phyloP scores from a whole-genome alignment of 371 early-diverging fungal genomes.

The Mortierella sp. region DNA sequence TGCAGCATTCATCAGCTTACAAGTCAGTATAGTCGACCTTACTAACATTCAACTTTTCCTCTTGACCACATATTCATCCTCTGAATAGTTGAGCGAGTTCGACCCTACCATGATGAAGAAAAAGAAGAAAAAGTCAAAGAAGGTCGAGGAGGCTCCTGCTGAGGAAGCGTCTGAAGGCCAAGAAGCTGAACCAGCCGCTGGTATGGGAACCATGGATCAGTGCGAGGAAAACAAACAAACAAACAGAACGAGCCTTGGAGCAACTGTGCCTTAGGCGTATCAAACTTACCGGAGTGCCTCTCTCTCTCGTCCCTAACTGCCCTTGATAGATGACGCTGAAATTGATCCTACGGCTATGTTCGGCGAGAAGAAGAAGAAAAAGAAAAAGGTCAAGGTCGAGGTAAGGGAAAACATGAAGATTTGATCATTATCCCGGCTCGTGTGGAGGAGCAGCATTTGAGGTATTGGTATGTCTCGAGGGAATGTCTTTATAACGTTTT shows the following conservation, averaged over 20 bases:
- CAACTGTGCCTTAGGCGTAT: neutral
- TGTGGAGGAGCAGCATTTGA: too few relatives aligned
- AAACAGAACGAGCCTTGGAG: neutral
- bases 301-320: neutral
- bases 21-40: too few relatives aligned
- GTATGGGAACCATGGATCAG: slow-evolving; percentile 10
- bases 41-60: too few relatives aligned
- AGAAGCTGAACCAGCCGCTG: slow-evolving; percentile 43
- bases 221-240: neutral
- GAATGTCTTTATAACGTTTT: too few relatives aligned
- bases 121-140: slow-evolving; percentile 79
- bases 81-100: too few relatives aligned
- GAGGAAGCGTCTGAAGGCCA: slow-evolving; percentile 46
- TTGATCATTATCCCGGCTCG: too few relatives aligned
- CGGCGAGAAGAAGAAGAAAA: slow-evolving; percentile 90
- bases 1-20: too few relatives aligned
- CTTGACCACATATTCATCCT: too few relatives aligned
- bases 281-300: too few relatives aligned
- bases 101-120: too few relatives aligned
- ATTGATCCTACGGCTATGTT: slow-evolving; percentile 83
- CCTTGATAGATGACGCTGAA: slow-evolving; percentile 58
- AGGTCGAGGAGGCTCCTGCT: slow-evolving; percentile 55
- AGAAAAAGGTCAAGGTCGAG: slow-evolving; percentile 83
- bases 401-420: slow-evolving; percentile 10
- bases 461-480: too few relatives aligned